Base-by-base conservation (phyloP, 2,329 filamentous ascomycete genomes). In the Calonectria ilicicola region DNA sequence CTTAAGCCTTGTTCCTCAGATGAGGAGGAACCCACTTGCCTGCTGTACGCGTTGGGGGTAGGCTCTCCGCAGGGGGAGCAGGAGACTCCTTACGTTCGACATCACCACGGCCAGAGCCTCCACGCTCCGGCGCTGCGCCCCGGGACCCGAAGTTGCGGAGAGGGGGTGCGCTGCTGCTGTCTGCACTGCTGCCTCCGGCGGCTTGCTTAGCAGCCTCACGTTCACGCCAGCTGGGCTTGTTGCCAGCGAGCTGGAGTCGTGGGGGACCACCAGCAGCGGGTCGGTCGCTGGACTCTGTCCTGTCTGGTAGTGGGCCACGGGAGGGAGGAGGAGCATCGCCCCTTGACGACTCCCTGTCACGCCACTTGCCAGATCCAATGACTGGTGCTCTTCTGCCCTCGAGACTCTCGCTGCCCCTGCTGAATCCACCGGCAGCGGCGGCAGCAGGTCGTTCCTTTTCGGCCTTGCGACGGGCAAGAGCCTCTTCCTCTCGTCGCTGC, bases 401-500 rank as follows among this genome's bases (percentile, higher is more conserved):
- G 51, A 80, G 63, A 3, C 76, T 70, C 15, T 81, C 80, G 65
- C 78, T 76, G 56, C 77, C 76, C 73, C 87, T 76, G 72, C 65
- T 71, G 53, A 66, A 53, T 56, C 73, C 63, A 70, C 58, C 21
- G 72, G 23, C 19, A 23, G 32, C 21, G 17, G 12, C 51, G 9
- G 6, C 1, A 9, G 53, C 32, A 32, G 58, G 82, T 77, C 86
- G 86, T 80, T 90, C 90, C 85, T 91, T 94, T 83, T 91, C 91
- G 72, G 89, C 92, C 80, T 89, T 91, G 83, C 90, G 91, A 79
- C 93, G 91, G 77, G 93, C 93, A 85, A 96, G 91, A 19, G 95
- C 96, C 84, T 98, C 96, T 79, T 97, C 95, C 84, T 98, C 96
- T 83, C 94, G 92, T 81, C 95, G 91, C 79, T 91, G 92, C 85